Percentiles rank a stretch among this genome's conserved stretches.
Conservation (phyloP, 345 rosid species). For the Ceriops decandra region DNA sequence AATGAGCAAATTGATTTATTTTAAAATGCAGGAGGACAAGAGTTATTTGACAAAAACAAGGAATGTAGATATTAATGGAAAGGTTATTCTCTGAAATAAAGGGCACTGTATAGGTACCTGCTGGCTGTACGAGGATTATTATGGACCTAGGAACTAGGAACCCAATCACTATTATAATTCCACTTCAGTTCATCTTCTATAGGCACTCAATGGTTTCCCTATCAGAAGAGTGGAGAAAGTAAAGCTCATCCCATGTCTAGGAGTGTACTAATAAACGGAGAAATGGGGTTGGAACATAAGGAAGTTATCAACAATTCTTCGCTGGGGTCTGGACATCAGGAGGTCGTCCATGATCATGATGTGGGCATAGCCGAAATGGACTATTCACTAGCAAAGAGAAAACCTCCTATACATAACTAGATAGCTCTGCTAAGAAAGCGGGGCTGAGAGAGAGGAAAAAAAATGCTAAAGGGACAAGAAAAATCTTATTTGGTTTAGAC, state of each 20-base stretch:
- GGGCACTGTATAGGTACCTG: slow-evolving; percentile 28
- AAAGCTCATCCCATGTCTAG: background rate
- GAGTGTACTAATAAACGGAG: no score
- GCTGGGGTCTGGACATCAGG: slow-evolving; percentile 5
- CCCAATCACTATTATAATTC: slow-evolving; percentile 15
- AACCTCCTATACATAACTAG: slow-evolving; percentile 54
- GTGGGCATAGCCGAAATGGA: slow-evolving; percentile 46
- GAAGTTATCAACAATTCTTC: background rate
- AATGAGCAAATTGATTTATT: background rate
- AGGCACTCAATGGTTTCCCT: background rate
- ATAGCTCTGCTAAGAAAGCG: background rate
- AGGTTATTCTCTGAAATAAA: background rate
- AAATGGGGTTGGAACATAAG: no score
- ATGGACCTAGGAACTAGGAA: slow-evolving; percentile 53
- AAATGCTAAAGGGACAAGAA: background rate
- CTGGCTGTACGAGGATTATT: slow-evolving; percentile 60
- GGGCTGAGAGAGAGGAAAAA: no score
- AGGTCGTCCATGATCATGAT: slow-evolving; percentile 14
- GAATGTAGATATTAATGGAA: slow-evolving; percentile 3
- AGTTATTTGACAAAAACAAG: background rate
- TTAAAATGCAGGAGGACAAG: slow-evolving; percentile 5
- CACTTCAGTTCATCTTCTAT: no score
- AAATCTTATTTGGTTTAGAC: background rate
- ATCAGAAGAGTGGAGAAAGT: no score
- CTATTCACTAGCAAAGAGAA: slow-evolving; percentile 53